Evolutionary conservation across 2,329 filamentous ascomycete genomes (phyloP).

Genomic region (Blastomyces emzantsi): DNA sequence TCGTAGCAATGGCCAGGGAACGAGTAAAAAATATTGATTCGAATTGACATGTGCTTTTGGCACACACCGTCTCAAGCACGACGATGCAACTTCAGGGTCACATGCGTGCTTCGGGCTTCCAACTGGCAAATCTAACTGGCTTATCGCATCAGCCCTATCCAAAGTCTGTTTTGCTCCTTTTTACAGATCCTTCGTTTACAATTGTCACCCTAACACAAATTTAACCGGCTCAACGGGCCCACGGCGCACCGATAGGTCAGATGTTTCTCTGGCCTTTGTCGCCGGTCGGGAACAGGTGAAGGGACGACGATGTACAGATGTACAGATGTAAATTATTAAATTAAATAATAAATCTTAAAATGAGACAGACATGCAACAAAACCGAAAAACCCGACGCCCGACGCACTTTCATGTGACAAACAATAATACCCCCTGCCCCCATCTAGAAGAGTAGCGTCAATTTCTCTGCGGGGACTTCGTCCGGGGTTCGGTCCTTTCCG

Average conservation of each 20-base stretch:
- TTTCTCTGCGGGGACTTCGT: neutral
- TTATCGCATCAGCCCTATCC: slow-evolving; percentile 3
- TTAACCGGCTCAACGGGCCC: neutral
- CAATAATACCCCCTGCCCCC: neutral
- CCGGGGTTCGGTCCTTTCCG: neutral
- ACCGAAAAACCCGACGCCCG: neutral
- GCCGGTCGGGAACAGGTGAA: neutral
- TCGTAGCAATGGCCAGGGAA: neutral
- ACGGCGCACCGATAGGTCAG: neutral
- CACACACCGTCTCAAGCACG: neutral
- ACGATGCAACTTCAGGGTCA: slow-evolving; percentile 5
- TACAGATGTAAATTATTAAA: no score
- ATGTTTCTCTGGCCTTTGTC: neutral
- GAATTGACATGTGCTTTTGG: slow-evolving; percentile 1
- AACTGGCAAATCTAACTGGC: neutral
- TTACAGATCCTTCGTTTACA: neutral
- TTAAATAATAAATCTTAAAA: neutral
- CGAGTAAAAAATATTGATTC: neutral
- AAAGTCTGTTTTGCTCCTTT: neutral
- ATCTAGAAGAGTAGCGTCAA: neutral
- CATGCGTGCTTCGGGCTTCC: neutral
- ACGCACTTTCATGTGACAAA: neutral
- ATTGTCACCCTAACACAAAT: neutral
- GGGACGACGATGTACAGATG: no score
- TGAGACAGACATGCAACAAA: neutral